These are phyloP conservation scores for Thielaviopsis ethacetica DNA, from an alignment of 2,329 filamentous ascomycete genomes.

Conservation along the genomic window DNA sequence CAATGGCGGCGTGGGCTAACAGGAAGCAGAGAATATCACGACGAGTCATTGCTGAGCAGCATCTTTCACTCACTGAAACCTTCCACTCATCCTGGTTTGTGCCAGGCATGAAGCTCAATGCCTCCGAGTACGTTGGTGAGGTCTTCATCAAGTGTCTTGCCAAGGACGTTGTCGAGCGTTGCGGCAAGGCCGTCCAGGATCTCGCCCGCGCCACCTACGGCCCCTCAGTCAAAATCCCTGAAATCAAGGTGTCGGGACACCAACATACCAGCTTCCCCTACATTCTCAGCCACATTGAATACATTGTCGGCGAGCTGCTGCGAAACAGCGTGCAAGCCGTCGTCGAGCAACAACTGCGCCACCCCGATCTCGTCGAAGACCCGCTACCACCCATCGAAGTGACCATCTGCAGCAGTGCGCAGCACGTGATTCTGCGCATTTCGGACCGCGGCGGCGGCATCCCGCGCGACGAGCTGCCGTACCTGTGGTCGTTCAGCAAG, in stretches of 20 bases:
- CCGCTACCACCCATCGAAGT: constrained; percentile 74
- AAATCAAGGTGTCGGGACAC: constrained; percentile 72
- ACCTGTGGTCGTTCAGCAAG: constrained; percentile 95
- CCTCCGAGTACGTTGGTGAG: constrained; percentile 80
- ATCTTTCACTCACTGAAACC: constrained; percentile 85
- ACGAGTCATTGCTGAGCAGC: constrained; percentile 92
- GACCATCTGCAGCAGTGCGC: constrained; percentile 79
- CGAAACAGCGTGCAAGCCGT: constrained; percentile 90
- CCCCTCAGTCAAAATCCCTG: constrained; percentile 52
- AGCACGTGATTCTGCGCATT: constrained; percentile 91
- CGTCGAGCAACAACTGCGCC: constrained; percentile 51
- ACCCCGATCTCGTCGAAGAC: constrained; percentile 15
- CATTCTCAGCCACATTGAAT: constrained; percentile 89
- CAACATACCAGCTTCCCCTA: constrained; percentile 86
- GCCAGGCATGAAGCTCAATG: constrained; percentile 54
- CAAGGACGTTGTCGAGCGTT: constrained; percentile 72
- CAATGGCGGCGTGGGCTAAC: background rate
- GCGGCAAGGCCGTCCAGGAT: constrained; percentile 57
- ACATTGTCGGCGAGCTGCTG: constrained; percentile 88
- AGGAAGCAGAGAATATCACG: constrained; percentile 64
- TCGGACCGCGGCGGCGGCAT: constrained; percentile 93
- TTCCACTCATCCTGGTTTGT: constrained; percentile 86
- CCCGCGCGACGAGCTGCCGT: constrained; percentile 65
- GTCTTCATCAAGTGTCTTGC: constrained; percentile 90
- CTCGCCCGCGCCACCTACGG: constrained; percentile 64